phyloP scores from a whole-genome alignment of 2,329 filamentous ascomycete genomes.

The Keithomyces neogunnii region DNA sequence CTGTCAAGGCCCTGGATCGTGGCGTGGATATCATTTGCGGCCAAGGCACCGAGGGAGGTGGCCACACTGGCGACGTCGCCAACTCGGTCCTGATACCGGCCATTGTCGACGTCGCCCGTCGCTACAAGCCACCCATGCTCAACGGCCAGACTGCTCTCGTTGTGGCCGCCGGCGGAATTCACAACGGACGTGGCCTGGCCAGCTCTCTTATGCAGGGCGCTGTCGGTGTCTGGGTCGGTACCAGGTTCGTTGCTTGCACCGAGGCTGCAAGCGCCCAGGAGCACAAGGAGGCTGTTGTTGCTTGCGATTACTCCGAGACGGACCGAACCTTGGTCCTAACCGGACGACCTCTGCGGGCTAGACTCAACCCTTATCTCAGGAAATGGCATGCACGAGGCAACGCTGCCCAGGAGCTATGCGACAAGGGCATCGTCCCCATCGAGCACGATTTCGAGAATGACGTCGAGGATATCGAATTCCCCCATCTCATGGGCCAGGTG shows the following conservation, averaged over 20 bases:
- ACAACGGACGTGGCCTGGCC: slow-evolving; percentile 73
- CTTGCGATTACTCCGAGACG: slow-evolving; percentile 72
- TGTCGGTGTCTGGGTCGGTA: slow-evolving; percentile 87
- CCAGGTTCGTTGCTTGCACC: slow-evolving; percentile 74
- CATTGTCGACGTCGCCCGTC: slow-evolving; percentile 72
- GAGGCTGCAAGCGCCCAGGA: slow-evolving; percentile 74
- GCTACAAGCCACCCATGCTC: slow-evolving; percentile 61
- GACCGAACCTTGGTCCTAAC: slow-evolving; percentile 73
- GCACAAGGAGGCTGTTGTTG: slow-evolving; percentile 79
- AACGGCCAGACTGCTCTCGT: slow-evolving; percentile 67
- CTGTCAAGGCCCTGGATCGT: slow-evolving; percentile 74
- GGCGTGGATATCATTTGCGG: slow-evolving; percentile 89
- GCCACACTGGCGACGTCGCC: slow-evolving; percentile 83
- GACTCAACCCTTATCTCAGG: slow-evolving; percentile 75
- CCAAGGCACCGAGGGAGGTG: slow-evolving; percentile 88
- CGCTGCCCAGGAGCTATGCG: slow-evolving; percentile 67
- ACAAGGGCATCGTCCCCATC: slow-evolving; percentile 70
- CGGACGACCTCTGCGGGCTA: slow-evolving; percentile 72
- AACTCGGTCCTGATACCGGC: slow-evolving; percentile 81
- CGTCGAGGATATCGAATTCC: slow-evolving; percentile 67
- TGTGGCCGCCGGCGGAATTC: slow-evolving; percentile 82
- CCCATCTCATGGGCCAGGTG: slow-evolving; percentile 91
- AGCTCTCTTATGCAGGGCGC: slow-evolving; percentile 82
- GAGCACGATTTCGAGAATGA: slow-evolving; percentile 76
- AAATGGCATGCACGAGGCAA: slow-evolving; percentile 71